Conservation (phyloP, 305 asterid genomes). For the Fraxinus sp. region DNA sequence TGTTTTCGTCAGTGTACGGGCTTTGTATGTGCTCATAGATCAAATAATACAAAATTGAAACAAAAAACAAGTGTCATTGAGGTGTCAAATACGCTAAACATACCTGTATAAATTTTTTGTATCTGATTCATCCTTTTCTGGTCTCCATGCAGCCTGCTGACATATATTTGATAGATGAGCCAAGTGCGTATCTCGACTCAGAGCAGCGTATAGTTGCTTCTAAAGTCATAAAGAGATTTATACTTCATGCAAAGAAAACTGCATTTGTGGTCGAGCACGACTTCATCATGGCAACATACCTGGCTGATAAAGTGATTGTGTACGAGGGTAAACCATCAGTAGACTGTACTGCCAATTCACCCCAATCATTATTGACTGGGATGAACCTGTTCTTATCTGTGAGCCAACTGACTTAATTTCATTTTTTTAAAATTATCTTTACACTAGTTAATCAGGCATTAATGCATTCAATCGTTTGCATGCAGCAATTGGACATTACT, state of each 20-base stretch:
- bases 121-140: constrained; percentile 11
- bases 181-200: constrained; percentile 94
- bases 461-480: constrained; percentile 17
- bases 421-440: neutral
- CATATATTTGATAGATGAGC: constrained; percentile 86
- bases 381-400: constrained; percentile 95
- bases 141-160: constrained; percentile 78
- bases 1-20: neutral
- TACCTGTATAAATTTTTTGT: neutral
- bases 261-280: constrained; percentile 96
- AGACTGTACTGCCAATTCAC: constrained; percentile 85
- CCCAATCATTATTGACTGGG: constrained; percentile 92
- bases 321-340: constrained; percentile 83
- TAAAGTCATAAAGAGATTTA: constrained; percentile 89
- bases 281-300: constrained; percentile 97
- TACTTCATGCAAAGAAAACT: constrained; percentile 93
- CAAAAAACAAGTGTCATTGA: neutral
- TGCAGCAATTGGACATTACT: constrained; percentile 91
- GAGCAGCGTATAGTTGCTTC: constrained; percentile 97
- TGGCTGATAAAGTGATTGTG: constrained; percentile 94
- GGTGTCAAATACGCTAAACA: neutral
- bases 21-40: neutral
- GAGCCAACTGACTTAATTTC: constrained; percentile 28
- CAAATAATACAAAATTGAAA: neutral
- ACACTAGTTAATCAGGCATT: neutral